These are phyloP conservation scores for Aaosphaeria pasadenensis DNA, from an alignment of 2,329 filamentous ascomycete genomes.

Conservation along the genomic window DNA sequence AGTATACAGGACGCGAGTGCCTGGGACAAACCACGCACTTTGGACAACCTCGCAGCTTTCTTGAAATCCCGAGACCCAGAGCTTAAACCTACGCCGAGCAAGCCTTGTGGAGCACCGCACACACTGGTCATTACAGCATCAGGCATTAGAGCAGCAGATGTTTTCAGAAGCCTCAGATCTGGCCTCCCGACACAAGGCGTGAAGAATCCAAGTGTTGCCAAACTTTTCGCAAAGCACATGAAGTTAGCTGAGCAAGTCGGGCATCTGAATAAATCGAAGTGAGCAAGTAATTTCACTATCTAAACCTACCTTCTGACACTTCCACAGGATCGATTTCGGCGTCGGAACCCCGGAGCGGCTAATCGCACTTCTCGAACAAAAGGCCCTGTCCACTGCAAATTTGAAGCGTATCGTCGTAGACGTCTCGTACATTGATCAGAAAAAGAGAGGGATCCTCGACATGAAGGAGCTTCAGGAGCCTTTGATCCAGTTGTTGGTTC, in stretches of 20 bases:
- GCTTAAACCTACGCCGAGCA: constrained; percentile 62
- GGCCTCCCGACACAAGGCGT: constrained; percentile 32
- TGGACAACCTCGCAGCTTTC: constrained; percentile 75
- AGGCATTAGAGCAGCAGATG: constrained; percentile 80
- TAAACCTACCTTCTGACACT: constrained; percentile 16
- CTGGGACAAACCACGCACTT: constrained; percentile 64
- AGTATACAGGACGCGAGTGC: constrained; percentile 77
- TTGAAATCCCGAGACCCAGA: constrained; percentile 64
- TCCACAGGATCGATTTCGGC: constrained; percentile 71
- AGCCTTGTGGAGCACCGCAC: constrained; percentile 62
- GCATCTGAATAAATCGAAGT: constrained; percentile 64
- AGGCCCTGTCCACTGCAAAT: constrained; percentile 66
- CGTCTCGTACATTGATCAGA: constrained; percentile 88
- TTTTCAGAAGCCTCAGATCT: constrained; percentile 75
- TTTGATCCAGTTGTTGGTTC: constrained; percentile 70
- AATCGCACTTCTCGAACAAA: constrained; percentile 78
- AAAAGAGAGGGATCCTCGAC: constrained; percentile 89
- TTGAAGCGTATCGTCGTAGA: constrained; percentile 83
- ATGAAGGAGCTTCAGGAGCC: constrained; percentile 91
- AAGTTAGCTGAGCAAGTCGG: constrained; percentile 84
- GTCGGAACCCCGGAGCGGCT: constrained; percentile 86
- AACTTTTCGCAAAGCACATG: constrained; percentile 97
- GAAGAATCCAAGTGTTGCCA: constrained; percentile 75
- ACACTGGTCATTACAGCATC: constrained; percentile 86
- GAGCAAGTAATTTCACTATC: constrained; percentile 8